A percentile compares a stretch with the other conserved stretches of the same genome.
Evolutionary conservation across 768 basidiomycete genomes (phyloP).

Genomic region (Lentinula aciculospora): DNA sequence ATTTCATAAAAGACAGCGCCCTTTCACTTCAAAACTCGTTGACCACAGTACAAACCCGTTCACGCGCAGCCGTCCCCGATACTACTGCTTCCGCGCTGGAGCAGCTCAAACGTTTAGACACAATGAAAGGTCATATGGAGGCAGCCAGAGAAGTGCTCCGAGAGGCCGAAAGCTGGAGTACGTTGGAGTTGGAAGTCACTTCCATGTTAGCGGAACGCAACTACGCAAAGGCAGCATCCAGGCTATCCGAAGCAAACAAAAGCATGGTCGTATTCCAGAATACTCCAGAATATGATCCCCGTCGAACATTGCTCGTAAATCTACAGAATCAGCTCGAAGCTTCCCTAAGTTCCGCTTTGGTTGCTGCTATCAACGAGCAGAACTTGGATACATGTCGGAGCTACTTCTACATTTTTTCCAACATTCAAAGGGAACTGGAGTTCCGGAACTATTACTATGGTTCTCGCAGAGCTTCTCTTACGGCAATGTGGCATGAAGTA

Average conservation of each 20-base stretch:
- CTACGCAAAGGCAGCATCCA: constrained; percentile 87
- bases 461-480: constrained; percentile 59
- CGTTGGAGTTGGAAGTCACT: constrained; percentile 89
- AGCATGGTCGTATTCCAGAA: constrained; percentile 93
- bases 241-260: constrained; percentile 83
- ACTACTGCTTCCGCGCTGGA: constrained; percentile 67
- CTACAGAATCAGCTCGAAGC: constrained; percentile 96
- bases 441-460: constrained; percentile 95
- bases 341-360: constrained; percentile 82
- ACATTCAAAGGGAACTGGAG: constrained; percentile 89
- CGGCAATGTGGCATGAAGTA: constrained; percentile 65
- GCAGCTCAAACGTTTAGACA: constrained; percentile 75
- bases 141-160: constrained; percentile 82
- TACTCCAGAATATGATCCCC: constrained; percentile 84
- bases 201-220: constrained; percentile 72
- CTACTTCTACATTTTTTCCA: constrained; percentile 83
- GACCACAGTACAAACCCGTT: constrained; percentile 51
- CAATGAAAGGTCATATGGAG: constrained; percentile 83
- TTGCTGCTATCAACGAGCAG: constrained; percentile 76
- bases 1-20: constrained; percentile 94
- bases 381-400: constrained; percentile 70
- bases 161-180: constrained; percentile 96
- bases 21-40: constrained; percentile 67
- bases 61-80: constrained; percentile 43
- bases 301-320: constrained; percentile 81